phyloP scores from a whole-genome alignment of 2,329 filamentous ascomycete species.

The Ciborinia camelliae region DNA sequence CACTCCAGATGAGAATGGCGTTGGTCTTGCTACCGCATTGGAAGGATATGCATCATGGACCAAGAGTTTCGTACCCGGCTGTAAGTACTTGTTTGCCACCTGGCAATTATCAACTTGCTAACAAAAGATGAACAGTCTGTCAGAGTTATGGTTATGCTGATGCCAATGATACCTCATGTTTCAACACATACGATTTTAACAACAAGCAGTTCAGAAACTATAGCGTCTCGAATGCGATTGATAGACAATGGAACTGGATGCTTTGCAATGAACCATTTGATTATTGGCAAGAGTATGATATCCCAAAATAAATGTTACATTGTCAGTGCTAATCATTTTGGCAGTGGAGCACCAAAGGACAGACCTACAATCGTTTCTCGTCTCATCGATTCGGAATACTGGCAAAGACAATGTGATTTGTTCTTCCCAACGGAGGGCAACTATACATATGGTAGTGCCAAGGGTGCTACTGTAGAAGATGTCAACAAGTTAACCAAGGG shows the following conservation, averaged over 20 bases:
- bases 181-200: constrained; percentile 50
- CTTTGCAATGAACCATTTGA: constrained; percentile 61
- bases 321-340: constrained; percentile 10
- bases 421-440: constrained; percentile 52
- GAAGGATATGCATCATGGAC: constrained; percentile 54
- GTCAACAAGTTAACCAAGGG: constrained; percentile 55
- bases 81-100: constrained; percentile 39
- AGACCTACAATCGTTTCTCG: constrained; percentile 50
- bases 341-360: constrained; percentile 45
- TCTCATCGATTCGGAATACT: constrained; percentile 50
- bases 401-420: constrained; percentile 51
- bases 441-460: constrained; percentile 48
- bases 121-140: constrained; percentile 42
- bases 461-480: constrained; percentile 45
- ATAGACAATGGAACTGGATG: constrained; percentile 56
- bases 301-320: not conserved
- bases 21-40: constrained; percentile 53
- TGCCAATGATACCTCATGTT: constrained; percentile 47
- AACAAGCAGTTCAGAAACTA: constrained; percentile 51
- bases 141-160: constrained; percentile 48
- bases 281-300: constrained; percentile 52
- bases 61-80: constrained; percentile 46
- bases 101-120: not conserved
- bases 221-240: constrained; percentile 44
- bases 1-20: constrained; percentile 43